Percentiles rank a stretch among this genome's conserved stretches.
Evolutionary conservation across 2,329 filamentous ascomycete genomes (phyloP).

Genomic region (Trichophyton simii): DNA sequence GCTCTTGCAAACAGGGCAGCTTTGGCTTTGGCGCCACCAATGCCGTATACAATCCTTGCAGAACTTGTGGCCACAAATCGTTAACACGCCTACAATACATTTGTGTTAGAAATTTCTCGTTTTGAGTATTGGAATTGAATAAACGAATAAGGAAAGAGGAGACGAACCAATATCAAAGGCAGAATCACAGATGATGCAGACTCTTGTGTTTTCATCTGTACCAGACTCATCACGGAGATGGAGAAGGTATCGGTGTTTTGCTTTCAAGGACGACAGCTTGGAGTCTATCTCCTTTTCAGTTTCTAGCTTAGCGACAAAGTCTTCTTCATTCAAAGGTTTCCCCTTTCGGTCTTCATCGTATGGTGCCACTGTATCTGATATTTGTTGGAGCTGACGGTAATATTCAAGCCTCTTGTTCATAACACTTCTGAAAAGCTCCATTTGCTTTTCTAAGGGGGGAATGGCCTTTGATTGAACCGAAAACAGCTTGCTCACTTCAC

Average conservation of each 20-base stretch:
- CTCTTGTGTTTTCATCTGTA: constrained; percentile 47
- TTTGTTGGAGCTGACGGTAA: constrained; percentile 75
- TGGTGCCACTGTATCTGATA: constrained; percentile 77
- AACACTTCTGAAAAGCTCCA: constrained; percentile 59
- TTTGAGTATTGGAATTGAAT: constrained; percentile 6
- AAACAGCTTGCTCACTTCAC: constrained; percentile 43
- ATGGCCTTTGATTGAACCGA: constrained; percentile 42
- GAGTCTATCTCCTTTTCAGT: constrained; percentile 42
- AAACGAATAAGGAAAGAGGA: not conserved
- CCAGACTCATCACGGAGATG: constrained; percentile 50
- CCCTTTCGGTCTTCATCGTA: constrained; percentile 52
- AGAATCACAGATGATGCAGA: constrained; percentile 77
- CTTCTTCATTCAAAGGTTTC: constrained; percentile 41
- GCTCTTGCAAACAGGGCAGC: constrained; percentile 75
- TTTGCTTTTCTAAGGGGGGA: constrained; percentile 46
- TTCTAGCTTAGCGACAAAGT: constrained; percentile 32
- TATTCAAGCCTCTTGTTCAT: constrained; percentile 84
- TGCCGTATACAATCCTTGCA: constrained; percentile 73
- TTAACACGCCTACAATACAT: constrained; percentile 34
- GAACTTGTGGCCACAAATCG: constrained; percentile 81
- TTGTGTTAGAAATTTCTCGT: not conserved
- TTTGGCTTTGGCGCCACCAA: constrained; percentile 64
- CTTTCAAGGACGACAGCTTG: constrained; percentile 50
- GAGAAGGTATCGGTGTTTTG: constrained; percentile 65
- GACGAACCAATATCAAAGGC: constrained; percentile 64